Base-by-base conservation (phyloP, 1,139 yeast species). In the Hemisphaericaspora lyxosophila region DNA sequence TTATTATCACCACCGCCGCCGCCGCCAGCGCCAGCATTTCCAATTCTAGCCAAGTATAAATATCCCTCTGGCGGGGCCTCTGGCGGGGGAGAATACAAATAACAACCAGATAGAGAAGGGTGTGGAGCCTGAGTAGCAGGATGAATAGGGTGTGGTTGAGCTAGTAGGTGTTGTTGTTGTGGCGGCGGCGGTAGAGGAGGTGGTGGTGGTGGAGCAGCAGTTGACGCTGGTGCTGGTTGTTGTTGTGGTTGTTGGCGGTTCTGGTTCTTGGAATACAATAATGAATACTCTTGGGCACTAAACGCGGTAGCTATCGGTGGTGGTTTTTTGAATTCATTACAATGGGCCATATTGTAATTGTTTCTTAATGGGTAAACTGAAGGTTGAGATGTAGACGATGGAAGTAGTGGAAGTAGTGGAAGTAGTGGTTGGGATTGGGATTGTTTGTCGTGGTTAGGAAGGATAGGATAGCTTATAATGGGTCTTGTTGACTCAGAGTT, bases 241-340 rank as follows among this genome's bases (percentile, higher is more conserved):
- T 6, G 22, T 6, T 26, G 25, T n/a, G 28, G 15, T 5, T 27
- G 20, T 19, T 26, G 27, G 7, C 11, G 23, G 23, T 11, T 8
- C 11, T 20, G 7, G 11, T 20, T 20, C 5, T 27, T 16, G 13
- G 17, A 12, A 28, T 17, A 18, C 12, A 11, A 12, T n/a, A 28
- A 4, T 17, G 31, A 12, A 12, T 28, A 18, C 17, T 28, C 31
- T 17, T 17, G 31, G 11, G 15, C 7, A 14, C 12, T 17, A 15
- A 5, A 16, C 5, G 30, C 6, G 11, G 11, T 15, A 7, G 20
- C 8, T 6, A 28, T 17, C 9, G 23, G 23, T n/a, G 9, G 26
- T n/a, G 31, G 31, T 11, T 18, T 28, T 28, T 18, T 28, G 31
- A 28, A 28, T 17, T 16, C 22, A 18, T 28, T 17, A n/a, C n/a